These are phyloP conservation scores for Psidium guajava DNA, from an alignment of 345 rosid species.

Conservation along the genomic window DNA sequence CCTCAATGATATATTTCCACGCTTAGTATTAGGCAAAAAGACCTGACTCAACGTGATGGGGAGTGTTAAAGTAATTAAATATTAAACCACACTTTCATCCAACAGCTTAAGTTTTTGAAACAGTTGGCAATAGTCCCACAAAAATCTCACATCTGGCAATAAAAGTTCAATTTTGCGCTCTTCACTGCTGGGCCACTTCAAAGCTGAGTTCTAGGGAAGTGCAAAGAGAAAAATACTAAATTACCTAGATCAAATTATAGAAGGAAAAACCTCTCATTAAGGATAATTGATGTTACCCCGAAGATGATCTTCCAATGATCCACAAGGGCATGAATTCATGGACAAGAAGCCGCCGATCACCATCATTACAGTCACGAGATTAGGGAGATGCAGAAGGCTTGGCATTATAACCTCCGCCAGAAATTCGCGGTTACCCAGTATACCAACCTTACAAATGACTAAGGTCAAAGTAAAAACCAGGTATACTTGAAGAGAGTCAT, in stretches of 20 bases:
- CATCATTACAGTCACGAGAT: conserved; percentile 96
- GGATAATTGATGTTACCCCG: conserved; percentile 38
- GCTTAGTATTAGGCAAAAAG: too few species aligned
- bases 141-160: too few species aligned
- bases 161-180: not conserved
- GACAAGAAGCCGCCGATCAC: conserved; percentile 89
- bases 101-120: too few species aligned
- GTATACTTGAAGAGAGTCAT: not conserved
- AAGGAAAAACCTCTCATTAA: not conserved
- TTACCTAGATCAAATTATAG: not conserved
- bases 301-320: conserved; percentile 90
- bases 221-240: not conserved
- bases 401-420: conserved; percentile 96
- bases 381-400: conserved; percentile 91
- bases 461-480: not conserved
- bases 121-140: too few species aligned
- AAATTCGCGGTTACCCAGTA: conserved; percentile 88
- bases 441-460: conserved; percentile 44
- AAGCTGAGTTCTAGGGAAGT: not conserved
- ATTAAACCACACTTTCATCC: too few species aligned
- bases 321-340: conserved; percentile 85
- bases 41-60: too few species aligned
- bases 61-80: too few species aligned
- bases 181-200: not conserved
- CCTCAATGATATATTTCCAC: too few species aligned